Conservation (phyloP, 495 filamentous ascomycete genomes). For the Saxispiralis lemnorum region DNA sequence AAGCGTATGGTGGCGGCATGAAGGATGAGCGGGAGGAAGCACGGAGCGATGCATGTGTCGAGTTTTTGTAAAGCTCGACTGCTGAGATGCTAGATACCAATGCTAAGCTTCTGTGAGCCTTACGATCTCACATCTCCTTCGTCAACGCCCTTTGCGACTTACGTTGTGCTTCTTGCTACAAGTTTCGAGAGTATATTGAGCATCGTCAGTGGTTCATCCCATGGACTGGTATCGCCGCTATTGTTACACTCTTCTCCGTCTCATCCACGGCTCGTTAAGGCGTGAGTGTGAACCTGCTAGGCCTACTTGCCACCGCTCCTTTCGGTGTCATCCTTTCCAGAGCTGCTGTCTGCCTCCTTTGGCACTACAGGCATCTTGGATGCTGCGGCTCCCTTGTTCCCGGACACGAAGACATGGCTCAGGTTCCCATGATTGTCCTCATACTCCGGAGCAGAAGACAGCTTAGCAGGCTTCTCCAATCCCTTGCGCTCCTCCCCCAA, state of each 20-base stretch:
- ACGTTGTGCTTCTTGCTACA: too few relatives aligned
- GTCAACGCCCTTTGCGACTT: too few relatives aligned
- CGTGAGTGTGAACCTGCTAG: too few relatives aligned
- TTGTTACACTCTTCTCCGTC: too few relatives aligned
- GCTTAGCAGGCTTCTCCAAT: background rate
- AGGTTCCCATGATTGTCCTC: conserved; percentile 6
- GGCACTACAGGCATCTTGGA: background rate
- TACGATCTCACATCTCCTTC: too few relatives aligned
- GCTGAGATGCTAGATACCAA: background rate
- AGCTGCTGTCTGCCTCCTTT: background rate
- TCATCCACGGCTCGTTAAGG: too few relatives aligned
- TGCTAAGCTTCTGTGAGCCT: background rate
- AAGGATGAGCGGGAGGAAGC: background rate
- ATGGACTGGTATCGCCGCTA: too few relatives aligned
- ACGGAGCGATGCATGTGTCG: background rate
- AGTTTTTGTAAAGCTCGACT: background rate
- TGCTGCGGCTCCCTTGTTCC: background rate
- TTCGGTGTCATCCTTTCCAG: too few relatives aligned
- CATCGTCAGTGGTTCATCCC: too few relatives aligned
- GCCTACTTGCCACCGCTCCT: too few relatives aligned
- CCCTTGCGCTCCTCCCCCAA: background rate
- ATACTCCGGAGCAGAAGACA: background rate
- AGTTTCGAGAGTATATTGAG: too few relatives aligned
- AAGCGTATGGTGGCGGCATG: conserved; percentile 3
- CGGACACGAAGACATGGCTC: conserved; percentile 9